Conservation (phyloP, 2,329 filamentous ascomycete species). For the Penicillium sp. region DNA sequence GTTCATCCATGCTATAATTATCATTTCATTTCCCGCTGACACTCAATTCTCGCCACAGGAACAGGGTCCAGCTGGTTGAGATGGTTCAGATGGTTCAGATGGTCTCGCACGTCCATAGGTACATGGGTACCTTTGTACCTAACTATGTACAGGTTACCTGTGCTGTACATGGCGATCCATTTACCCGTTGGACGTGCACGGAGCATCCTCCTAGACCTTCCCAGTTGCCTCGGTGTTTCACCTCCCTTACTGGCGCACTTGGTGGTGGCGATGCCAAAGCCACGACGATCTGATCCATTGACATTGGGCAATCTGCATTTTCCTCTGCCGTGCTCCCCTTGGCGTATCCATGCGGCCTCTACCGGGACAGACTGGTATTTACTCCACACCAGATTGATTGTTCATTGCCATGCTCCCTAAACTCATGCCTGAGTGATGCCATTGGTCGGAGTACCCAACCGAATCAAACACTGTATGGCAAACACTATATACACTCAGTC, state of each 20-base stretch:
- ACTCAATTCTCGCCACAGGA: slow-evolving; percentile 9
- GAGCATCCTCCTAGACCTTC: slow-evolving; percentile 3
- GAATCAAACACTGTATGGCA: too few relatives aligned
- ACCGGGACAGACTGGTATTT: background rate
- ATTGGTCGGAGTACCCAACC: background rate
- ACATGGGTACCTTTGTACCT: background rate
- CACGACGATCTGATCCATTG: slow-evolving; percentile 7
- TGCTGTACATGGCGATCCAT: too few relatives aligned
- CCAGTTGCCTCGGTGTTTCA: slow-evolving; percentile 25
- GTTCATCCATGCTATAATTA: slow-evolving; percentile 23
- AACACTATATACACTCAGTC: too few relatives aligned
- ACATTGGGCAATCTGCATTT: slow-evolving; percentile 6
- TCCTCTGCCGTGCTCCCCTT: slow-evolving; percentile 1
- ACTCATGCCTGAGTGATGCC: background rate
- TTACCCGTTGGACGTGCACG: slow-evolving; percentile 4
- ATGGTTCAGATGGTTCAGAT: background rate
- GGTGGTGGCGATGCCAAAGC: slow-evolving; percentile 19
- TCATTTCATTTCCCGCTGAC: slow-evolving; percentile 4
- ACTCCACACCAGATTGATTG: slow-evolving; percentile 2
- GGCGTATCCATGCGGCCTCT: background rate
- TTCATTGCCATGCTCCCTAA: background rate
- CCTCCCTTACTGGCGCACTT: slow-evolving; percentile 8
- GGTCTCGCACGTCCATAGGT: background rate
- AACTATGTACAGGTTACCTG: too few relatives aligned
- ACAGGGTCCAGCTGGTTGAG: slow-evolving; percentile 11